Evolutionary conservation across 2,329 filamentous ascomycete genomes (phyloP).

Genomic region (Alternaria longipes): DNA sequence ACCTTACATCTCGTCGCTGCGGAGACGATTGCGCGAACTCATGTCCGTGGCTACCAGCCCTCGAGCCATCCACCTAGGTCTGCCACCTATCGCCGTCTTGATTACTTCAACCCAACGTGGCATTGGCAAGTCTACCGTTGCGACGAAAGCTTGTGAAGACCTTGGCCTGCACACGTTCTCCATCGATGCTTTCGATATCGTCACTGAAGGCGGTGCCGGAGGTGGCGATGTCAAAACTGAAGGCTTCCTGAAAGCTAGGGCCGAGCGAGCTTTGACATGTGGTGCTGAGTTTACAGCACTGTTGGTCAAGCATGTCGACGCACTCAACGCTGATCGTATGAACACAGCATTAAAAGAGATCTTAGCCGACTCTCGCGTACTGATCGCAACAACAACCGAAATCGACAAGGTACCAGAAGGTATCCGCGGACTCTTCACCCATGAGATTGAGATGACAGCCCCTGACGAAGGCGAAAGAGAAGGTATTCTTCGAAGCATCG

Average conservation of each 20-base stretch:
- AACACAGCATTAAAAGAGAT: constrained; percentile 85
- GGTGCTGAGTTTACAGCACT: constrained; percentile 84
- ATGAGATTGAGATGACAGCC: constrained; percentile 92
- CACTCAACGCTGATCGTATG: constrained; percentile 90
- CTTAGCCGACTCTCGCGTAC: constrained; percentile 77
- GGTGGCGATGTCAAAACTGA: constrained; percentile 95
- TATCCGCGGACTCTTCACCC: constrained; percentile 89
- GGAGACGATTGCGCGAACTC: constrained; percentile 78
- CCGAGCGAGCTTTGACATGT: constrained; percentile 88
- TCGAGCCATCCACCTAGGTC: constrained; percentile 82
- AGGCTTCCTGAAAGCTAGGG: constrained; percentile 84
- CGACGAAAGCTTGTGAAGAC: constrained; percentile 80
- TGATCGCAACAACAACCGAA: constrained; percentile 94
- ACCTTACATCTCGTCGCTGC: constrained; percentile 56
- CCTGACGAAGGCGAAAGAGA: constrained; percentile 93
- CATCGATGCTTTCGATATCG: constrained; percentile 91
- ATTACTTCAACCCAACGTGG: constrained; percentile 91
- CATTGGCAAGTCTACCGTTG: constrained; percentile 88
- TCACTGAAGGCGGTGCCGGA: constrained; percentile 88
- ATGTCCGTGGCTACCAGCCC: constrained; percentile 89
- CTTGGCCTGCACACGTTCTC: constrained; percentile 89
- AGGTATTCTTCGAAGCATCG: constrained; percentile 80
- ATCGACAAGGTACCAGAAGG: constrained; percentile 93
- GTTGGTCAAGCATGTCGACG: constrained; percentile 89
- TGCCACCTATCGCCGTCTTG: constrained; percentile 88